Conservation (phyloP, 192 early-diverging fungal species). For the Linnemannia zychae region DNA sequence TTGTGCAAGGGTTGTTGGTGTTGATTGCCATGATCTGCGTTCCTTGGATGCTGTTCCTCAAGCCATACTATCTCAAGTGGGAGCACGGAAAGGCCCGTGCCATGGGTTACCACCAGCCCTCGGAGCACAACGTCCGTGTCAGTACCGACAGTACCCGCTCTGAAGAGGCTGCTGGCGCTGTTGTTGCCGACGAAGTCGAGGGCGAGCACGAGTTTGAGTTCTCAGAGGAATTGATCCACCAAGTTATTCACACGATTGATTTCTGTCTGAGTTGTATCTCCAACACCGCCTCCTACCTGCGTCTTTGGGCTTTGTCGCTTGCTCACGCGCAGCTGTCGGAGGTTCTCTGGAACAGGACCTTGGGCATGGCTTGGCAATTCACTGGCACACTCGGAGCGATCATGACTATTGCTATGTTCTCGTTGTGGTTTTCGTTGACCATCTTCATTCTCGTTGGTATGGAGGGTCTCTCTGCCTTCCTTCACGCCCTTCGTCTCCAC, state of each 20-base stretch:
- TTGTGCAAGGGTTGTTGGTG: constrained; percentile 85
- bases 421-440: constrained; percentile 93
- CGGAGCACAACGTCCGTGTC: constrained; percentile 62
- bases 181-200: constrained; percentile 77
- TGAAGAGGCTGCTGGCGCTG: constrained; percentile 61
- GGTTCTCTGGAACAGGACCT: constrained; percentile 96
- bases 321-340: constrained; percentile 99
- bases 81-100: constrained; percentile 84
- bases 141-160: constrained; percentile 58
- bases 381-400: constrained; percentile 70
- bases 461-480: constrained; percentile 95
- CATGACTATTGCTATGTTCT: constrained; percentile 83
- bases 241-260: constrained; percentile 99
- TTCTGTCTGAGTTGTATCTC: constrained; percentile 97
- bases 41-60: constrained; percentile 97
- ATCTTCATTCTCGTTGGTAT: constrained; percentile 86
- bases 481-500: constrained; percentile 96
- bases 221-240: constrained; percentile 96
- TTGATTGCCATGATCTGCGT: constrained; percentile 89
- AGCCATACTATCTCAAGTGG: constrained; percentile 87
- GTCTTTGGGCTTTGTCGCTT: constrained; percentile 98
- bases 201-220: constrained; percentile 89
- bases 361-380: constrained; percentile 70
- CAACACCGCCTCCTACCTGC: constrained; percentile 99
- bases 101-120: constrained; percentile 79